These are phyloP conservation scores for Neurospora pannonica DNA, from an alignment of 495 filamentous ascomycete species.

Conservation along the genomic window DNA sequence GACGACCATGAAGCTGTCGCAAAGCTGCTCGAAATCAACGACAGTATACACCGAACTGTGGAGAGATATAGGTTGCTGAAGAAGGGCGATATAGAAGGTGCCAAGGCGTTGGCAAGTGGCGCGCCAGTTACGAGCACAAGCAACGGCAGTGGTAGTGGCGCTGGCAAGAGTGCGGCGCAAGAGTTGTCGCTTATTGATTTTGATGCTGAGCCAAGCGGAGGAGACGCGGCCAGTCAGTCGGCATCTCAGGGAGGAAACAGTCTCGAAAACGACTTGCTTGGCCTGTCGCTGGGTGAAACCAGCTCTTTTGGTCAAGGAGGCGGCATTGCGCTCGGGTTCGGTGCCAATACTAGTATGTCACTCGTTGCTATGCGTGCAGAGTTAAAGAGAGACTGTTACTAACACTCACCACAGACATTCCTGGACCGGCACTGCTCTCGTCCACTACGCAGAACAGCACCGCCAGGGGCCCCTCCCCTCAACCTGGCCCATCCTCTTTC, in stretches of 20 bases:
- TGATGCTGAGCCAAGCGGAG: conserved; percentile 52
- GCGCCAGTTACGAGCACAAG: conserved; percentile 45
- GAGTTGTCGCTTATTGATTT: conserved; percentile 94
- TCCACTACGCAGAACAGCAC: conserved; percentile 51
- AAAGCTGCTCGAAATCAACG: conserved; percentile 93
- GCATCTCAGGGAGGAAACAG: conserved; percentile 17
- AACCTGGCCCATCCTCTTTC: conserved; percentile 34
- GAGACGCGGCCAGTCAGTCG: conserved; percentile 19
- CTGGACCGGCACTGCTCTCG: conserved; percentile 53
- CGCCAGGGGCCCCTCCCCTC: conserved; percentile 33
- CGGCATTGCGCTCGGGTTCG: conserved; percentile 78
- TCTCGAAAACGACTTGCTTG: conserved; percentile 45
- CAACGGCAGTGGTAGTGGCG: conserved; percentile 50
- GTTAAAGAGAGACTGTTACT: neutral
- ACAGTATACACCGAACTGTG: conserved; percentile 94
- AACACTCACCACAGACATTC: neutral
- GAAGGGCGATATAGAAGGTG: conserved; percentile 84
- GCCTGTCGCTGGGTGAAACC: conserved; percentile 40
- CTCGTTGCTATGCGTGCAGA: neutral
- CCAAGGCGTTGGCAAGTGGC: conserved; percentile 76
- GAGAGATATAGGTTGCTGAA: conserved; percentile 90
- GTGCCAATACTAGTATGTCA: conserved; percentile 52
- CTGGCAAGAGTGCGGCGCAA: conserved; percentile 59
- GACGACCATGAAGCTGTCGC: conserved; percentile 93
- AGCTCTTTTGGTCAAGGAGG: conserved; percentile 57